Conservation (phyloP, 202 grass and related monocot genomes). For the Eragrostis tef region DNA sequence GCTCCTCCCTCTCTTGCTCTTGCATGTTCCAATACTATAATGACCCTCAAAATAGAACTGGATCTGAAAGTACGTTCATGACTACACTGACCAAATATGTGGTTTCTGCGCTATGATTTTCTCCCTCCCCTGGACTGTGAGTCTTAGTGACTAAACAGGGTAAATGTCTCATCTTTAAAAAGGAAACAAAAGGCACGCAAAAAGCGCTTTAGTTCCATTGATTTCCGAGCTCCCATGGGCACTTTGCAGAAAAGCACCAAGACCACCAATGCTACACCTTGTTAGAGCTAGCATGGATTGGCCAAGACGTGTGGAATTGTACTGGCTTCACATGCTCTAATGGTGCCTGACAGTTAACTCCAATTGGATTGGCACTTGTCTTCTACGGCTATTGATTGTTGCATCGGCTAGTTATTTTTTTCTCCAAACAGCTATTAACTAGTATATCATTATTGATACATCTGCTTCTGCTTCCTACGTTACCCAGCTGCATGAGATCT, state of each 20-base stretch:
- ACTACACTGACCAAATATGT: neutral
- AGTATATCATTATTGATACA: neutral
- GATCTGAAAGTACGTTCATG: neutral
- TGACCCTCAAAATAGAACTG: neutral
- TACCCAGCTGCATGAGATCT: conserved; percentile 64
- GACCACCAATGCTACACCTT: neutral
- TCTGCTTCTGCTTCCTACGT: neutral
- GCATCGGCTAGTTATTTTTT: neutral
- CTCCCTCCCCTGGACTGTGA: neutral
- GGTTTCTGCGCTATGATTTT: neutral
- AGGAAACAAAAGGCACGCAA: conserved; percentile 2
- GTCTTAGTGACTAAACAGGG: neutral
- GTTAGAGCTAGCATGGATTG: conserved; percentile 10
- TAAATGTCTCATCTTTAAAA: neutral
- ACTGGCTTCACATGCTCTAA: conserved; percentile 18
- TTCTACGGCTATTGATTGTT: neutral
- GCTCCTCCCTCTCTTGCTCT: conserved; percentile 30
- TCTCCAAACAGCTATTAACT: neutral
- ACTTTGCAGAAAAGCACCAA: conserved; percentile 28
- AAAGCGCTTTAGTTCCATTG: neutral
- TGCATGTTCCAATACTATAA: neutral
- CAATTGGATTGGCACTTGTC: neutral
- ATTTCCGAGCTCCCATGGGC: neutral
- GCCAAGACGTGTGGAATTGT: conserved; percentile 18
- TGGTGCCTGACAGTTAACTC: conserved; percentile 9